phyloP scores from a whole-genome alignment of 768 basidiomycete species.

The Saitozyma podzolica region DNA sequence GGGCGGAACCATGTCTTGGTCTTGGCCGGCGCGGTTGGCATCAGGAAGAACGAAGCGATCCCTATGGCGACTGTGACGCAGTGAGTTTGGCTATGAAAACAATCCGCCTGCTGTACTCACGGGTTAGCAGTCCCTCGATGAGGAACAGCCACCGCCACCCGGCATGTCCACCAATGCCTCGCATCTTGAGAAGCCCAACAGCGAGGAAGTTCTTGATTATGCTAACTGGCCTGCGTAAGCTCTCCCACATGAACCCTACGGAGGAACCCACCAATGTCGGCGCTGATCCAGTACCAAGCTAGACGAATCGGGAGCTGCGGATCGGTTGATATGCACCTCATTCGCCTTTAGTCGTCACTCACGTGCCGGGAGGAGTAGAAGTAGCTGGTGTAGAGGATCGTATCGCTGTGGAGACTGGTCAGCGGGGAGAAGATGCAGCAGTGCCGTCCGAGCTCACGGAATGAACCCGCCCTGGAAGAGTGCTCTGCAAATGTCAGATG shows the following conservation, averaged over 20 bases:
- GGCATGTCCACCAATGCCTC: conserved; percentile 60
- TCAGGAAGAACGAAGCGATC: conserved; percentile 51
- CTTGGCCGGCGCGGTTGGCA: conserved; percentile 40
- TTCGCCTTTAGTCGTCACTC: not conserved
- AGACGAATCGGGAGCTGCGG: conserved; percentile 64
- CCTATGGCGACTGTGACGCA: conserved; percentile 33
- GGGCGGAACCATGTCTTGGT: conserved; percentile 44
- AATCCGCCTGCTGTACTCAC: conserved; percentile 4
- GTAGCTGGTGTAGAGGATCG: conserved; percentile 67
- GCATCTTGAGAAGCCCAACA: conserved; percentile 62
- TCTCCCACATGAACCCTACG: not conserved
- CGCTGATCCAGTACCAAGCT: conserved; percentile 67
- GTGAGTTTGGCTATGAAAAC: conserved; percentile 8
- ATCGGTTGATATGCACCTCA: no score
- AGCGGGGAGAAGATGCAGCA: no score
- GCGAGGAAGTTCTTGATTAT: conserved; percentile 66
- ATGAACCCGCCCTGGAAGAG: conserved; percentile 62
- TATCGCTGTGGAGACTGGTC: conserved; percentile 48
- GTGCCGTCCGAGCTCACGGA: conserved; percentile 37
- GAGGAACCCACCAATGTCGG: conserved; percentile 32
- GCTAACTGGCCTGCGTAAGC: not conserved
- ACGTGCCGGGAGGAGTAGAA: conserved; percentile 58
- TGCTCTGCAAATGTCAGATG: conserved; percentile 21
- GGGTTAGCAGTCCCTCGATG: conserved; percentile 53
- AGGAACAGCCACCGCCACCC: conserved; percentile 60